phyloP scores from a whole-genome alignment of 2,329 filamentous ascomycete species.

The Ilyonectria sp. region DNA sequence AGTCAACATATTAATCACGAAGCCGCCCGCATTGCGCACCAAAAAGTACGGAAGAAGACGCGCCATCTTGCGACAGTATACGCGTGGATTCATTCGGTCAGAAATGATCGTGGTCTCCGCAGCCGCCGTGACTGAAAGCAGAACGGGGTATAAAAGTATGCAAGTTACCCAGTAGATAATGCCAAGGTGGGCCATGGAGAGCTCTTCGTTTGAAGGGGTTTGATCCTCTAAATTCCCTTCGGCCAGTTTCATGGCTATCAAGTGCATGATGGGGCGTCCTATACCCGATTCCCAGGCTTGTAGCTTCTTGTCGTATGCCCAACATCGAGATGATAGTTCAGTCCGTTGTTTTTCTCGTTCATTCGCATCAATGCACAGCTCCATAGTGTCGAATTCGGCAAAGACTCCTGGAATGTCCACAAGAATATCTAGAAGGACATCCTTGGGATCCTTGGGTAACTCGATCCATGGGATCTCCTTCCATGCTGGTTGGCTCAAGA shows the following conservation, averaged over 20 bases:
- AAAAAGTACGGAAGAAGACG: constrained; percentile 1
- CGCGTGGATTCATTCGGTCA: background rate
- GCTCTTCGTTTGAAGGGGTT: background rate
- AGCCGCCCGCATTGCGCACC: background rate
- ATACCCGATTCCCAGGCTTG: background rate
- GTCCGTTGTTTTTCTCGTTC: background rate
- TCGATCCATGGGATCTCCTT: constrained; percentile 13
- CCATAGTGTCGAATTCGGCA: background rate
- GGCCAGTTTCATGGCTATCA: background rate
- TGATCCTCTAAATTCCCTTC: too few species aligned
- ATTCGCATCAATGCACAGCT: background rate
- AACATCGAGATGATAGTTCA: background rate
- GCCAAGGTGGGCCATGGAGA: constrained; percentile 11
- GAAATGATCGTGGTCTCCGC: background rate
- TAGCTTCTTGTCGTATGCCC: background rate
- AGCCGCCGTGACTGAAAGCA: background rate
- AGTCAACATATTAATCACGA: constrained; percentile 11
- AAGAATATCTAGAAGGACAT: constrained; percentile 12
- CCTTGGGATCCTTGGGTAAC: constrained; percentile 9
- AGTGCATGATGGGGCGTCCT: background rate
- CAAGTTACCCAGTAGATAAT: constrained; percentile 13
- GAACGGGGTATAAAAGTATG: constrained; percentile 3
- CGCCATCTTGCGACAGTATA: constrained; percentile 9
- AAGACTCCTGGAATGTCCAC: constrained; percentile 10
- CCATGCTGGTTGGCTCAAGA: constrained; percentile 8